Evolutionary conservation across 768 basidiomycete species (phyloP), one percentile per base, ranked within the genome.

Genomic region (Macrolepiota dolichaula): DNA sequence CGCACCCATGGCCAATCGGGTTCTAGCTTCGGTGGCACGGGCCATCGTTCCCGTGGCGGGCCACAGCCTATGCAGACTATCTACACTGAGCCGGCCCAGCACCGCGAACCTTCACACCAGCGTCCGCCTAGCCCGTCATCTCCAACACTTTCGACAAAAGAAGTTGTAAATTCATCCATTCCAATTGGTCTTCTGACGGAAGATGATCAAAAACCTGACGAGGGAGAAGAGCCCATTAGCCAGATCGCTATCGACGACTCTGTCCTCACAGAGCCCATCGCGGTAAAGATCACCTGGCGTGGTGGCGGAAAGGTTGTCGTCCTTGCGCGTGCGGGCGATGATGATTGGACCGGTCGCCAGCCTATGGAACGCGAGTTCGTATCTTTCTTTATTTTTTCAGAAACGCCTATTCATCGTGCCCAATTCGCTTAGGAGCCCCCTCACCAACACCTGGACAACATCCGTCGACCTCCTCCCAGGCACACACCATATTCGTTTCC

Each of bases 401-500:
- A 13, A 62, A 64, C 55, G 44, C 50, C 25, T 59, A 60, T 46
- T 62, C 47, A 55, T 40, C 29, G 36, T 49, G 42, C 32, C 57
- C 38, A 32, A 3, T 32, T 32, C 29, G 7, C 29, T 32, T 62
- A 74, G 74, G 65, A 73, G 72, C 7, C 68, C 73, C 17, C 65
- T 64, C 7, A 73, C 76, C 1, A 64, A 70, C 25, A 63, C 73
- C 12, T 80, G 71, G 68, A 64, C 70, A 35, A 71, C 76, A 3
- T 76, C 72, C n/a, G 76, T 84, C 50, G 38, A 67, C 49, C 83
- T 98, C 0, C 84, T 86, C 10, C 94, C 94, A 0, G 96, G 96
- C 15, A 94, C 94, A 0, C 94, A 98, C 70, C 92, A 95, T 65
- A 82, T 98, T 70, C 92, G 95, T 61, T 98, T 97, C 79, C 85